Percentiles rank a stretch among this genome's conserved stretches.
phyloP scores from a whole-genome alignment of 2,329 filamentous ascomycete genomes.

The Ophiocordyceps camponoti-floridani region DNA sequence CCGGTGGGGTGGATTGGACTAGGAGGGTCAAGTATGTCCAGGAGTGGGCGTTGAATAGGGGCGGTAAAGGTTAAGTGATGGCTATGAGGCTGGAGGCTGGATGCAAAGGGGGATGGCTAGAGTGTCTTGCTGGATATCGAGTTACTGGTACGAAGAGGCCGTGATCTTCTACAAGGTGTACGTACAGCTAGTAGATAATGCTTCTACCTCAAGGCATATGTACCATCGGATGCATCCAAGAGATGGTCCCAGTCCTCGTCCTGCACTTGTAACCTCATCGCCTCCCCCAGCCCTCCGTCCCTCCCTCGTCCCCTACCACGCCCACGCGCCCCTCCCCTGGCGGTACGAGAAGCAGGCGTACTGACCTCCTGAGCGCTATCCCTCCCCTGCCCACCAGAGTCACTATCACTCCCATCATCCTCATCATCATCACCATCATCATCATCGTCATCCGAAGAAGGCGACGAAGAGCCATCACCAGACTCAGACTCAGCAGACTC shows the following conservation, averaged over 20 bases:
- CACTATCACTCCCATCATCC: slow-evolving; percentile 16
- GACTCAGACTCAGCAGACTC: neutral
- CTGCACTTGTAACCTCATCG: too few relatives aligned
- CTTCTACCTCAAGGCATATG: too few relatives aligned
- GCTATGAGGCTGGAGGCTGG: too few relatives aligned
- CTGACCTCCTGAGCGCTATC: slow-evolving; percentile 18
- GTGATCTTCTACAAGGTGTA: too few relatives aligned
- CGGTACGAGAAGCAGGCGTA: slow-evolving; percentile 18
- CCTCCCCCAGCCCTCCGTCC: slow-evolving; percentile 11
- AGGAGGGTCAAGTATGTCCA: slow-evolving; percentile 15
- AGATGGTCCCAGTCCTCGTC: too few relatives aligned
- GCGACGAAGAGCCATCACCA: neutral
- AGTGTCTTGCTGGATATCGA: too few relatives aligned
- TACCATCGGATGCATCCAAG: too few relatives aligned
- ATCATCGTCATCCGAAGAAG: slow-evolving; percentile 16
- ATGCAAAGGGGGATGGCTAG: too few relatives aligned
- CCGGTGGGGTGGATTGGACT: slow-evolving; percentile 21
- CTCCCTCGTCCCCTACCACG: slow-evolving; percentile 16
- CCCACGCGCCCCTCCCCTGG: slow-evolving; percentile 16
- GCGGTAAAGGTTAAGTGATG: too few relatives aligned
- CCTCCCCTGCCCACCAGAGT: slow-evolving; percentile 14
- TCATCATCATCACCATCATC: slow-evolving; percentile 20
- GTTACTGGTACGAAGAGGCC: too few relatives aligned
- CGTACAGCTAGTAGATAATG: too few relatives aligned
- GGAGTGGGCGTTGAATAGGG: slow-evolving; percentile 26